These are phyloP conservation scores for Ganoderma multipileum DNA, from an alignment of 1,284 basidiomycete species.

Conservation along the genomic window DNA sequence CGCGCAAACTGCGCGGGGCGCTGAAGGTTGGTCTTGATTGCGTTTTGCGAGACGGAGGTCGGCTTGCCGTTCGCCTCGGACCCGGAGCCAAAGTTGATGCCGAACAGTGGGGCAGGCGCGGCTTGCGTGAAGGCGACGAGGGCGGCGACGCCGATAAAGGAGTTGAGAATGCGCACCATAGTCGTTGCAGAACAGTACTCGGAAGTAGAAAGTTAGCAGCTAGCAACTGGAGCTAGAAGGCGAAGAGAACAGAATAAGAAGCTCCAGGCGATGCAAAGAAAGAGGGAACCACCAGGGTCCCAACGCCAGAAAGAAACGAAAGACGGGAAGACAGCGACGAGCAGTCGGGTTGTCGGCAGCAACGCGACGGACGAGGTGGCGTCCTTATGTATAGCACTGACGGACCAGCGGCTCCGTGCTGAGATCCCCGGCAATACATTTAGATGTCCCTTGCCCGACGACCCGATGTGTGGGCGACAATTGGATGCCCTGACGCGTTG, in stretches of 20 bases:
- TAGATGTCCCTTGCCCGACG: not conserved
- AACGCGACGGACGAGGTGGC: not conserved
- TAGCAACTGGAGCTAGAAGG: not conserved
- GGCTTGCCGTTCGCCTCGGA: constrained; percentile 21
- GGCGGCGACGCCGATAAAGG: constrained; percentile 22
- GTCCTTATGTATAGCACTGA: not conserved
- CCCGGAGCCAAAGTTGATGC: constrained; percentile 33
- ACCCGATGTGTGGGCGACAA: not conserved
- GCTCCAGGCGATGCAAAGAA: not conserved
- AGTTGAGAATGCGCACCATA: constrained; percentile 23
- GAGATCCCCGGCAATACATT: not conserved
- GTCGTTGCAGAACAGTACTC: not conserved
- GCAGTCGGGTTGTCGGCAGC: not conserved
- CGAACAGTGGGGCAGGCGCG: constrained; percentile 34
- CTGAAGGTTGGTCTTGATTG: constrained; percentile 38
- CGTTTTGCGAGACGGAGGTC: constrained; percentile 31
- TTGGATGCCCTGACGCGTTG: not conserved
- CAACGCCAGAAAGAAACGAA: constrained; percentile 5
- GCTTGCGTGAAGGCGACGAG: constrained; percentile 28
- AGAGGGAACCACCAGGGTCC: constrained; percentile 28
- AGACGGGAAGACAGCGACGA: not conserved
- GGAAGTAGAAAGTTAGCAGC: not conserved
- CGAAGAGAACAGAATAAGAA: not conserved
- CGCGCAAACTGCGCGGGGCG: constrained; percentile 49
- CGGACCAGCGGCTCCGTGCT: not conserved